These are phyloP conservation scores for Calocera cornea DNA, from an alignment of 768 basidiomycete genomes.

Conservation along the genomic window DNA sequence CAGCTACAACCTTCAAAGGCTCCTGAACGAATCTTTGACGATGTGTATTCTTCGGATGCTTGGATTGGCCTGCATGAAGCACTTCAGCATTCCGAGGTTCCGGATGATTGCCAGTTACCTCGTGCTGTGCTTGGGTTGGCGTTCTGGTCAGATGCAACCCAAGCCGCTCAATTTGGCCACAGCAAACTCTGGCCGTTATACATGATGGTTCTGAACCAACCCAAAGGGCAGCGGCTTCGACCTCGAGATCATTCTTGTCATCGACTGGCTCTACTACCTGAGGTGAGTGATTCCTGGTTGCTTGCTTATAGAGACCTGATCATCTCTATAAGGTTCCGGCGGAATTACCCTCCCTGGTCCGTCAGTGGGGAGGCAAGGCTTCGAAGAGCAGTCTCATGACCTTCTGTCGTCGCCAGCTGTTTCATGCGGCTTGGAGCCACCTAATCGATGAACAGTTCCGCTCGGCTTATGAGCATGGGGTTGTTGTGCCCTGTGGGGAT, in stretches of 20 bases:
- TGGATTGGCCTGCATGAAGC: not conserved
- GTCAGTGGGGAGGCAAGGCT: constrained; percentile 9
- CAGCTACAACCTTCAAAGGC: not conserved
- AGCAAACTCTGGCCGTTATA: constrained; percentile 11
- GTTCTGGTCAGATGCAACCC: constrained; percentile 6
- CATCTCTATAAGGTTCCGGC: too few species aligned
- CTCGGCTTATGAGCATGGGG: constrained; percentile 20
- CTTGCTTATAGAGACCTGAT: too few species aligned
- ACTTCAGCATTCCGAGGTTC: not conserved
- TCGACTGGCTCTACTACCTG: not conserved
- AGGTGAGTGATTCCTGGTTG: constrained; percentile 24
- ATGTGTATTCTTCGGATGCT: not conserved
- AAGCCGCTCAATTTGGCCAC: constrained; percentile 10
- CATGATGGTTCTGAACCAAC: constrained; percentile 9
- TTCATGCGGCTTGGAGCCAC: constrained; percentile 22
- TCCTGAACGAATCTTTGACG: not conserved
- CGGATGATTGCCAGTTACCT: not conserved
- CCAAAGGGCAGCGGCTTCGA: not conserved
- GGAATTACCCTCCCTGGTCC: constrained; percentile 26
- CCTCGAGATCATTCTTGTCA: not conserved
- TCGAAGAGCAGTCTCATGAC: constrained; percentile 13
- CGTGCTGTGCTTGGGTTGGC: not conserved
- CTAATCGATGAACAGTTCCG: constrained; percentile 18
- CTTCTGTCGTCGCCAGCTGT: constrained; percentile 24
- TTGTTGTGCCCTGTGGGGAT: constrained; percentile 21